A percentile compares a stretch with the other conserved stretches of the same genome.
phyloP scores from a whole-genome alignment of 495 filamentous ascomycete species.

The Cairneyella variabilis region DNA sequence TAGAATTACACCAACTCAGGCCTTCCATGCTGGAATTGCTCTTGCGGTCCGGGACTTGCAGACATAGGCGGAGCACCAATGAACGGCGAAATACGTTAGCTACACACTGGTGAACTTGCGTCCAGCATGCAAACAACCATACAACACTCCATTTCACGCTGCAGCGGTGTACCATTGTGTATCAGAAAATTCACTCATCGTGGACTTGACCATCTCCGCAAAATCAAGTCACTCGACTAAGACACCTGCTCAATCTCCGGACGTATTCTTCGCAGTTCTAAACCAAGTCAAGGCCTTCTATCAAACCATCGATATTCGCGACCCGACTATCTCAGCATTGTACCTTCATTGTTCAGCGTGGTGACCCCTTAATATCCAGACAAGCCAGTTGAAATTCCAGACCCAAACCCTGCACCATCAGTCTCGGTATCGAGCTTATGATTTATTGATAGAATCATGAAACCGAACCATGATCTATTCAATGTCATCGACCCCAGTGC shows the following conservation, averaged over 20 bases:
- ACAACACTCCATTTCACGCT: constrained; percentile 24
- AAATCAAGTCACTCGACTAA: background rate
- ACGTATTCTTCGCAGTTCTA: constrained; percentile 16
- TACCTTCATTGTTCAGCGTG: background rate
- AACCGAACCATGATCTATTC: constrained; percentile 24
- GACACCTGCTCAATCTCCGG: background rate
- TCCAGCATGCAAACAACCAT: constrained; percentile 24
- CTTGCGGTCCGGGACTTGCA: constrained; percentile 26
- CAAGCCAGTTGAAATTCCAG: constrained; percentile 22
- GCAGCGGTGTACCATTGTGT: constrained; percentile 31
- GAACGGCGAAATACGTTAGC: constrained; percentile 26
- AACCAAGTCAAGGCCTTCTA: constrained; percentile 29
- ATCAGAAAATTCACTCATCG: constrained; percentile 10
- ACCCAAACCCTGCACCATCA: constrained; percentile 27
- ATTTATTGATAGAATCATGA: constrained; percentile 28
- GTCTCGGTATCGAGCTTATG: constrained; percentile 40
- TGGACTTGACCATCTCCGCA: constrained; percentile 1
- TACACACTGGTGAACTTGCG: constrained; percentile 34
- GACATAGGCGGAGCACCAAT: constrained; percentile 3
- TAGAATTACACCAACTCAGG: constrained; percentile 31
- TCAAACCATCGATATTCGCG: constrained; percentile 25
- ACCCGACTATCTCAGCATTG: constrained; percentile 16
- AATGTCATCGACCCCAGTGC: constrained; percentile 36
- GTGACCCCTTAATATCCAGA: constrained; percentile 19
- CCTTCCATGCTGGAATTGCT: constrained; percentile 32